These are phyloP conservation scores for Coffea eugenioides DNA, from an alignment of 257 asterid genomes.

Conservation along the genomic window DNA sequence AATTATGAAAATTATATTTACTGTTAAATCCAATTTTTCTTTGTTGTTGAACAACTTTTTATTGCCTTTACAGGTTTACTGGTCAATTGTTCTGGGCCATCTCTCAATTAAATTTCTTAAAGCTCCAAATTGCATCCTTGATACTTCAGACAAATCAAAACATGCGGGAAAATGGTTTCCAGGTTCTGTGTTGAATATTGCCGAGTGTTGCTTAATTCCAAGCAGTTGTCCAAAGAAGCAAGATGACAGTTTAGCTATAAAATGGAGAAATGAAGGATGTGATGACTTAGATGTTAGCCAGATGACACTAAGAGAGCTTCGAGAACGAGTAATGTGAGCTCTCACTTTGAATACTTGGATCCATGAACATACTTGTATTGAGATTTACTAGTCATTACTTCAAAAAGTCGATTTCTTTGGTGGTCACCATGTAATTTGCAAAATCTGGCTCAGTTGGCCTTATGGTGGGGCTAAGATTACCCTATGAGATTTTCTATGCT, in stretches of 20 bases:
- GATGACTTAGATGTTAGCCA: slow-evolving; percentile 46
- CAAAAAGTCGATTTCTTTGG: background rate
- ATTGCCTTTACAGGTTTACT: slow-evolving; percentile 56
- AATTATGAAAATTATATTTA: background rate
- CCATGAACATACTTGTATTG: background rate
- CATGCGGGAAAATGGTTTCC: slow-evolving; percentile 85
- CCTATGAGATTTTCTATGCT: background rate
- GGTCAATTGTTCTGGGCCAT: slow-evolving; percentile 63
- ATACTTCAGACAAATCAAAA: slow-evolving; percentile 59
- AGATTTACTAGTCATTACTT: background rate
- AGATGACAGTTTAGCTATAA: slow-evolving; percentile 62
- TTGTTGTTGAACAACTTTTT: background rate
- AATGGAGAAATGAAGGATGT: slow-evolving; percentile 75
- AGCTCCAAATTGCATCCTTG: slow-evolving; percentile 66
- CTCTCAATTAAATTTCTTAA: slow-evolving; percentile 52
- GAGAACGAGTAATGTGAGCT: slow-evolving; percentile 90
- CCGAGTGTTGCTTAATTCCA: slow-evolving; percentile 72
- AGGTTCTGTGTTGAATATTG: slow-evolving; percentile 77
- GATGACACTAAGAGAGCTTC: slow-evolving; percentile 68
- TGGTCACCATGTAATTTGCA: background rate
- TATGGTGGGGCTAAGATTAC: background rate
- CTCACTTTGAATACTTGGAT: background rate
- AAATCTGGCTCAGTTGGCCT: background rate
- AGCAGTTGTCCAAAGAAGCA: slow-evolving; percentile 48
- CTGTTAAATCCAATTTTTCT: background rate